Percentiles rank a stretch among this genome's conserved stretches.
These are phyloP conservation scores for Amanita molliuscula DNA, from an alignment of 768 basidiomycete species.

Conservation along the genomic window DNA sequence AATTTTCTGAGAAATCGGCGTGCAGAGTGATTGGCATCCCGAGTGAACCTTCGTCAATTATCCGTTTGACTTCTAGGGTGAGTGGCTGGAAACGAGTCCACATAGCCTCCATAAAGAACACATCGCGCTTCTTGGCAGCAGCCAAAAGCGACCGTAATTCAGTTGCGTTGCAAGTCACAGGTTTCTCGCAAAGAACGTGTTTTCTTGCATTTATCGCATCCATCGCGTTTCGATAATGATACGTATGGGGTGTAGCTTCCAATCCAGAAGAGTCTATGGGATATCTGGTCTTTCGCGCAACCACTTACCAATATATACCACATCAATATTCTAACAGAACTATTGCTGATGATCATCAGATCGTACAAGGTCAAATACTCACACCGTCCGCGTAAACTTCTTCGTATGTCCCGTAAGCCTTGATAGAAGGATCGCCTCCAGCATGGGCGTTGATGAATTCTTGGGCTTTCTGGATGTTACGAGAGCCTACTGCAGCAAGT, in stretches of 20 bases:
- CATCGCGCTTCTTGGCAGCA: slow-evolving; percentile 65
- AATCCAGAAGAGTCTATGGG: neutral
- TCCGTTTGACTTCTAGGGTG: slow-evolving; percentile 48
- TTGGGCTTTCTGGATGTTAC: slow-evolving; percentile 55
- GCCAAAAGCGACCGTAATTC: slow-evolving; percentile 66
- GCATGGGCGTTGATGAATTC: slow-evolving; percentile 52
- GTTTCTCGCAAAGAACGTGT: slow-evolving; percentile 85
- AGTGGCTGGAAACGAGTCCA: slow-evolving; percentile 83
- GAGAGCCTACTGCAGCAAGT: slow-evolving; percentile 69
- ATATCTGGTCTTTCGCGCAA: neutral
- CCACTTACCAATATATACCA: slow-evolving; percentile 56
- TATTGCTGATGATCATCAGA: slow-evolving; percentile 6
- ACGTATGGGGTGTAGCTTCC: slow-evolving; percentile 74
- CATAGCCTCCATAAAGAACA: slow-evolving; percentile 90
- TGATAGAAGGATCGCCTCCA: slow-evolving; percentile 40
- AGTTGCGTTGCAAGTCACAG: slow-evolving; percentile 66
- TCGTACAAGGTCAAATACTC: slow-evolving; percentile 7
- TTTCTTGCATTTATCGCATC: slow-evolving; percentile 73
- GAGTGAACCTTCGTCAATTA: slow-evolving; percentile 52
- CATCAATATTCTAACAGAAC: slow-evolving; percentile 52
- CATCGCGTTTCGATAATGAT: slow-evolving; percentile 70
- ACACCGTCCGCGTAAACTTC: slow-evolving; percentile 67
- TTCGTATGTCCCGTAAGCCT: slow-evolving; percentile 64
- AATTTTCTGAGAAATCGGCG: slow-evolving; percentile 71
- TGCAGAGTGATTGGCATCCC: slow-evolving; percentile 58